Conservation (phyloP, 768 basidiomycete genomes). For the Dacryopinax primogenitus region DNA sequence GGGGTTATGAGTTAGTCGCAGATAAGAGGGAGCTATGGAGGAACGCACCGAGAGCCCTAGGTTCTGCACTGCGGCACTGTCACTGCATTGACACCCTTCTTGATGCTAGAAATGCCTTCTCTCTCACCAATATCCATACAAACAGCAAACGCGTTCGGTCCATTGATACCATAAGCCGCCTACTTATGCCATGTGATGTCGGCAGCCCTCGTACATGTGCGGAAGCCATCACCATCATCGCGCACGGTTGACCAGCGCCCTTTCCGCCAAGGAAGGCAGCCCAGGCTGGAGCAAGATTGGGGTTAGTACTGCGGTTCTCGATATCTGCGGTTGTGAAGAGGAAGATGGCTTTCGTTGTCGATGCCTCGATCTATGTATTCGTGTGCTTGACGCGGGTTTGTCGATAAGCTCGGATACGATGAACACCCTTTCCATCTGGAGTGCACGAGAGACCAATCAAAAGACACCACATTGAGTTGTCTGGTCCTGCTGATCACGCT, state of each 20-base stretch:
- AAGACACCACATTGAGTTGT: conserved; percentile 83
- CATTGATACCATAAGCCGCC: conserved; percentile 66
- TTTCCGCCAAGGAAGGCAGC: conserved; percentile 92
- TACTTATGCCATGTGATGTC: conserved; percentile 96
- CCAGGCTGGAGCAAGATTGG: conserved; percentile 65
- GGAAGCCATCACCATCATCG: conserved; percentile 97
- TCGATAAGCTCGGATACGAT: conserved; percentile 93
- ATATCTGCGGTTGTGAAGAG: conserved; percentile 95
- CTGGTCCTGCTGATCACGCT: conserved; percentile 47
- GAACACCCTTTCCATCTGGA: conserved; percentile 76
- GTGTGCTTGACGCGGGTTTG: too few relatives aligned
- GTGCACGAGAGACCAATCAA: conserved; percentile 82
- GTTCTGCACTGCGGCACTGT: conserved; percentile 87
- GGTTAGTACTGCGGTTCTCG: conserved; percentile 48
- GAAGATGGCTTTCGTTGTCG: conserved; percentile 92
- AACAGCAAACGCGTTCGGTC: conserved; percentile 84
- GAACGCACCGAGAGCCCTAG: conserved; percentile 72
- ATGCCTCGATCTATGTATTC: conserved; percentile 99
- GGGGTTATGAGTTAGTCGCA: conserved; percentile 1
- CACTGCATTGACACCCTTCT: conserved; percentile 97
- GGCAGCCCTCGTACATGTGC: conserved; percentile 98
- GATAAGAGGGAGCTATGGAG: background rate
- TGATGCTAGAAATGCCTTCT: conserved; percentile 90
- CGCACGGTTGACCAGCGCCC: conserved; percentile 98
- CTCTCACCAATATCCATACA: conserved; percentile 89